Evolutionary conservation across 495 filamentous ascomycete species (phyloP), one percentile per base, ranked within the genome.

Genomic region (Pseudomonodictys pantanalensis): DNA sequence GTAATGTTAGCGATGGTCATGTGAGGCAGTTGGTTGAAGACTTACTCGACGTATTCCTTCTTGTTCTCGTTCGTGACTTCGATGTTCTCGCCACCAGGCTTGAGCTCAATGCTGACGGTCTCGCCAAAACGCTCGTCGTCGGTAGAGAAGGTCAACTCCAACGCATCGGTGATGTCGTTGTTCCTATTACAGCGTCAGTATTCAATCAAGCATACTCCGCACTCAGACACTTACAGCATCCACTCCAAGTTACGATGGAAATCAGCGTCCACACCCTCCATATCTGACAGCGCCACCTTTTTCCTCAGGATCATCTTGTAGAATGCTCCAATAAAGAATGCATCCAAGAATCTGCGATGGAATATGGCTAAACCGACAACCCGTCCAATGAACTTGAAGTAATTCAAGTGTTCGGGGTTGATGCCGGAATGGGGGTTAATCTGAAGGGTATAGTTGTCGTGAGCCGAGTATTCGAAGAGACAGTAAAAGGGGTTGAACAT

Each of bases 401-500:
- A 99, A 69, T 96, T 96, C 65, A 99, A 79, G 82, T 99, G 93
- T 75, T 99, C 93, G 6, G 93, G 95, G 75, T 99, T 99, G 74
- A 99, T 97, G 62, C 93, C 93, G 57, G 93, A 99, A 71, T 99
- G 93, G 56, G 93, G 93, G 77, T 99, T 99, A 78, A 99, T 99
- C 76, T 99, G 93, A 56, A 99, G 86, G 52, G 93, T 99, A 78
- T 99, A 99, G 78, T 99, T 99, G 83, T 99, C 93, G 78, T 99
- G 93, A 26, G 93, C 93, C 60, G 93, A 97, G 73, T 99, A 99
- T 77, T 99, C 93, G 78, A 99, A 99, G 43, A 99, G 81, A 76
- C 93, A 99, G 78, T 99, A 99, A 77, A 99, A 99, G 52, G 93
- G 93, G 74, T 99, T 99, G 77, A 99, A 99, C 93, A 99, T 99